Conservation (phyloP, 371 early-diverging fungal genomes). For the Mortierella sp. region DNA sequence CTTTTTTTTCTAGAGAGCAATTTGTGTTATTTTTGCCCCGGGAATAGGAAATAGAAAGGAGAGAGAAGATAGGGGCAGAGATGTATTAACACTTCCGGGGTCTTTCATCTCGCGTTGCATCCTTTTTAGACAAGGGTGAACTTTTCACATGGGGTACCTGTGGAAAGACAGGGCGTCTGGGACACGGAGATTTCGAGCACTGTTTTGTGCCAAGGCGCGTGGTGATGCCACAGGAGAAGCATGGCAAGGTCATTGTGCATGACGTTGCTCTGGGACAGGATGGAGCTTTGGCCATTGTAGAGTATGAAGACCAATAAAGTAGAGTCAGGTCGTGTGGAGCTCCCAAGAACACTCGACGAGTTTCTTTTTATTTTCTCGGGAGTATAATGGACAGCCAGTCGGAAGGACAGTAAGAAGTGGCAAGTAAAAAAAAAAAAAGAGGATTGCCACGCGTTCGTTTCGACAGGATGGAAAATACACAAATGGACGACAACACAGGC, state of each 20-base stretch:
- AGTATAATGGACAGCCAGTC: no score
- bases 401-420: no score
- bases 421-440: no score
- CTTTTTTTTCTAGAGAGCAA: neutral
- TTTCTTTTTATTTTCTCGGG: no score
- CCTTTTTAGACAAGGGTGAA: conserved; percentile 56
- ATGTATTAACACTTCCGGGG: no score
- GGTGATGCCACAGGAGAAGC: conserved; percentile 34
- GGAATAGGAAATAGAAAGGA: neutral
- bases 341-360: no score
- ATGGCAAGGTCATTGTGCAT: conserved; percentile 45
- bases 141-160: conserved; percentile 71
- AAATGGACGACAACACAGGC: no score
- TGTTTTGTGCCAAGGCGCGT: conserved; percentile 60
- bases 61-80: neutral
- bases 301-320: conserved; percentile 3
- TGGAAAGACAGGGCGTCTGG: conserved; percentile 63
- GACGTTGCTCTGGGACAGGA: conserved; percentile 63
- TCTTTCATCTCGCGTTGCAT: neutral
- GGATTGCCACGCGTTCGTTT: no score
- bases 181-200: conserved; percentile 59
- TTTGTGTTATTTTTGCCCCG: neutral
- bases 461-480: no score
- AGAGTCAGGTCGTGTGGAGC: conserved; percentile 27
- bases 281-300: conserved; percentile 59